phyloP scores from a whole-genome alignment of 768 basidiomycete species.

The Leccinum barrowsii region DNA sequence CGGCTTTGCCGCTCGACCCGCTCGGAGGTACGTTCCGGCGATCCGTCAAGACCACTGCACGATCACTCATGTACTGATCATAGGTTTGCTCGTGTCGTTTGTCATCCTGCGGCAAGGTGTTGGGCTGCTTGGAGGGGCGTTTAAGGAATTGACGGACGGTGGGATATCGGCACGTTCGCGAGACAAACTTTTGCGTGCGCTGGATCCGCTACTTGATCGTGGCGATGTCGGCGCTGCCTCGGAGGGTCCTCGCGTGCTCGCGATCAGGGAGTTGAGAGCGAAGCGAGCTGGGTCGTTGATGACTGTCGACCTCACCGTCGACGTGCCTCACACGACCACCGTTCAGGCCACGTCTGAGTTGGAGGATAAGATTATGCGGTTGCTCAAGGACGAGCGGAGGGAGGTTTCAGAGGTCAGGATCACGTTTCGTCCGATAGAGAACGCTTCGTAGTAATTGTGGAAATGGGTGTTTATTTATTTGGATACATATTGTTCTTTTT shows the following conservation, averaged over 20 bases:
- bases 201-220: constrained; percentile 51
- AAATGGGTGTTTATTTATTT: no score
- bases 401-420: constrained; percentile 74
- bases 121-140: constrained; percentile 60
- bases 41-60: not conserved
- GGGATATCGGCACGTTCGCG: constrained; percentile 61
- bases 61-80: constrained; percentile 3
- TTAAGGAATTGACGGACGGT: constrained; percentile 82
- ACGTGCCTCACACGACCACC: constrained; percentile 58
- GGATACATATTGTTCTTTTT: no score
- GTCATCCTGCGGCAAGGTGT: constrained; percentile 83
- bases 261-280: constrained; percentile 58
- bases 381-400: constrained; percentile 53
- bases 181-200: constrained; percentile 47
- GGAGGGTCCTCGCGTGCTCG: constrained; percentile 35
- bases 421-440: constrained; percentile 49
- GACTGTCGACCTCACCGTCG: constrained; percentile 77
- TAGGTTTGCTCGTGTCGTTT: constrained; percentile 84
- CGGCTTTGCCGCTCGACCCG: constrained; percentile 86
- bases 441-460: not conserved
- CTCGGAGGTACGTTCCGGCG: constrained; percentile 65
- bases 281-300: constrained; percentile 78
- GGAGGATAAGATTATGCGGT: constrained; percentile 56
- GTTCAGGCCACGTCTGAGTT: constrained; percentile 56
- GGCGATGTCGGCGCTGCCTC: constrained; percentile 20